phyloP scores from a whole-genome alignment of 129 eudicot genomes.

The Silybum marianum region DNA sequence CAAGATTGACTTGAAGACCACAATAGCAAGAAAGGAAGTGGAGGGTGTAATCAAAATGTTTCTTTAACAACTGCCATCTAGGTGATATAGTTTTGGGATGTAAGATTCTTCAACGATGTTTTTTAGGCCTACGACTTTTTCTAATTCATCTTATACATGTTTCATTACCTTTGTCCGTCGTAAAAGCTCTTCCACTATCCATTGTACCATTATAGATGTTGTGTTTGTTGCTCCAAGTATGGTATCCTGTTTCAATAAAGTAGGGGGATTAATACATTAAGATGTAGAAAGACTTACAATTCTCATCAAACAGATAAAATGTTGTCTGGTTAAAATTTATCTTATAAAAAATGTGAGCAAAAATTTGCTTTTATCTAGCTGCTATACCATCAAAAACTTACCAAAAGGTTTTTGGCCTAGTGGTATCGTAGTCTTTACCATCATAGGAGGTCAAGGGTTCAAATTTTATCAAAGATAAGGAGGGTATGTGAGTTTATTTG shows the following conservation, averaged over 20 bases:
- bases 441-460: too few species aligned
- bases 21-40: conserved; percentile 31
- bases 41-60: conserved; percentile 26
- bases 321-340: too few species aligned
- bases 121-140: conserved; percentile 16
- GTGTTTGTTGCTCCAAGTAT: conserved; percentile 28
- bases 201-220: conserved; percentile 17
- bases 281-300: too few species aligned
- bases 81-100: conserved; percentile 12
- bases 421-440: too few species aligned
- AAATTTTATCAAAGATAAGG: too few species aligned
- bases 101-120: conserved; percentile 31
- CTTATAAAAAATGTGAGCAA: too few species aligned
- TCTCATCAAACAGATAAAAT: too few species aligned
- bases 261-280: too few species aligned
- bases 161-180: not conserved
- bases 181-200: conserved; percentile 32
- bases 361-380: too few species aligned
- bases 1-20: conserved; percentile 22
- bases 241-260: conserved; percentile 17
- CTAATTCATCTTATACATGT: conserved; percentile 13
- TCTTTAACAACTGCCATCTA: conserved; percentile 38
- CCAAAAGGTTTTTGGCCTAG: too few species aligned
- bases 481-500: too few species aligned
- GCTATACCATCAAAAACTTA: too few species aligned